Evolutionary conservation across 805 yeast species (phyloP), one percentile per base, ranked within the genome.

Genomic region (Wickerhamomyces rabaulensis): DNA sequence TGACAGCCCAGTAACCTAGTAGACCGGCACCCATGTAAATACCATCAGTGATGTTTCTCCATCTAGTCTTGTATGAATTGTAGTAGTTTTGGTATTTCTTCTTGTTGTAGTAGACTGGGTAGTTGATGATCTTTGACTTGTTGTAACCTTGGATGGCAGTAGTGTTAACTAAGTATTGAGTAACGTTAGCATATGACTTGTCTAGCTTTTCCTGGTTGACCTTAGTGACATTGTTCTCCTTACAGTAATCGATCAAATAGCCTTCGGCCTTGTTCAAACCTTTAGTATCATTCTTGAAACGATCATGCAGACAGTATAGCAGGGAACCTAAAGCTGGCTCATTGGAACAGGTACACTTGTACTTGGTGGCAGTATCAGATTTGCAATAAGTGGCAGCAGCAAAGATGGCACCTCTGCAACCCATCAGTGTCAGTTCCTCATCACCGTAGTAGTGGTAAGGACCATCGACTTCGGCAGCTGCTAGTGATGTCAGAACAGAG

Each of bases 1-100:
- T 62, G 1, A 67, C 43, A 4, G 66, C 74, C 81, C 82, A 78
- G 52, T 73, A 77, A 0, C 75, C 74, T 20, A 80, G 46, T 33
- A 71, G 51, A 2, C 70, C 79, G 13, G 70, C 63, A 38, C 78
- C 84, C 55, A 73, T 62, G 48, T 63, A 68, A 25, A 76, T 67
- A 3, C 82, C 74, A 20, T 64, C 63, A 45, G 68, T 70, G 7
- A 60, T 41, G 48, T 70, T 73, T 15, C 61, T 57, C 42, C 49
- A 69, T 56, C 75, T 64, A 31, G 51, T 46, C 20, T 52, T 49
- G 37, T 54, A 51, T 9, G 70, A 57, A 2, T 31, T 21, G 48
- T 56, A 65, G 16, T 60, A 56, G 15, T 55, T 52, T 2, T 39
- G 16, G 51, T 66, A 68, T 7, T 42, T 40, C 39, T 57, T 55